Base-by-base conservation (phyloP, 2,329 filamentous ascomycete species). In the Aspergillus ochraceoroseus region DNA sequence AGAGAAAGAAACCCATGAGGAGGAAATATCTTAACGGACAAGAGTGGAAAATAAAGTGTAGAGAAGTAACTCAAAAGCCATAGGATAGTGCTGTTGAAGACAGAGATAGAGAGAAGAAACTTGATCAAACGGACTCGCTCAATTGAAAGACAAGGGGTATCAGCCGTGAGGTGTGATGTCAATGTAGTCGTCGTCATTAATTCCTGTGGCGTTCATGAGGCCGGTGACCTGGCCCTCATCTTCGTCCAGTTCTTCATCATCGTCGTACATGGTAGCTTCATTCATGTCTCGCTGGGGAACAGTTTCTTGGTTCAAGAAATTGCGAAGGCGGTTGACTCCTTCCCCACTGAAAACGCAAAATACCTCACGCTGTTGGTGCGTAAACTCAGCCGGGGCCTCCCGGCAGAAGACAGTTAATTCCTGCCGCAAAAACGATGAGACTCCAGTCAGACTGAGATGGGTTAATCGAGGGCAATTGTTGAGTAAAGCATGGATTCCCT, bases 261-360 rank as follows among this genome's bases (percentile, higher is more conserved):
- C 65, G 46, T 68, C 64, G 48, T 66, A 68, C 62, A 68, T 68
- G 22, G 65, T 67, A 29, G 61, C 63, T 44, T 67, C 64, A 7
- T 55, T 59, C 44, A 57, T 53, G 25, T 62, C 60, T 25, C 52
- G 59, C 19, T 47, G 53, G 29, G 54, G 43, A 18, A 52, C 45
- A 26, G 65, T 61, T 7, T 67, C 65, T 50, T 48, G 53, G 34
- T 88, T 94, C 26, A 98, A 74, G 58, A 88, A 85, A 18, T 82
- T 76, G 28, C 90, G 83, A 17, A 98, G 77, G 27, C 79, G 77
- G 28, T 72, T 71, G 2, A 98, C 90, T 40, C 89, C 89, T 17
- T 79, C 76, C 4, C 92, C 90, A 1, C 89, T 95, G 64, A 98
- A 98, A 38, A 98, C 92, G 59, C 92, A 98, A 62, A 98, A 98